Percentiles rank a stretch among this genome's conserved stretches.
These are phyloP conservation scores for Persicaria tinctoria DNA, from an alignment of 148 eudicot genomes.

Conservation along the genomic window DNA sequence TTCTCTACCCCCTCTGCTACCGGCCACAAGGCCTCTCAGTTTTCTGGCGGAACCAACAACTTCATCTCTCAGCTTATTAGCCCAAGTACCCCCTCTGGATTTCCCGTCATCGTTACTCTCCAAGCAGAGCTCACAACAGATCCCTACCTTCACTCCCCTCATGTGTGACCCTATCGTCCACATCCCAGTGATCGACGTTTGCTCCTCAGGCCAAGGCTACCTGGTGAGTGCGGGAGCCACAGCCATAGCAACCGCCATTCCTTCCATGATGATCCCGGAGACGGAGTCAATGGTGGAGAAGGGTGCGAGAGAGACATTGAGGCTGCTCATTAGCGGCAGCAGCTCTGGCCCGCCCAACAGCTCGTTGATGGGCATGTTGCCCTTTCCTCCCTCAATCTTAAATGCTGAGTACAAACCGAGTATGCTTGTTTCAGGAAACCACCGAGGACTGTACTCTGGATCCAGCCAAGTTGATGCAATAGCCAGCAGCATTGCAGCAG, in stretches of 20 bases:
- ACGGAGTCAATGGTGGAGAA: constrained; percentile 56
- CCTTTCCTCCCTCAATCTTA: constrained; percentile 36
- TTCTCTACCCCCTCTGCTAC: constrained; percentile 59
- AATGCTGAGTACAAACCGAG: constrained; percentile 29
- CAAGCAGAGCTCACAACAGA: constrained; percentile 47
- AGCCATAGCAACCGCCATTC: constrained; percentile 44
- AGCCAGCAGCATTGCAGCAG: constrained; percentile 24
- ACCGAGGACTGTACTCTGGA: constrained; percentile 68
- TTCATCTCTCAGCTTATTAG: constrained; percentile 32
- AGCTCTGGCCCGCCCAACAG: constrained; percentile 32
- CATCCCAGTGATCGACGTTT: constrained; percentile 71
- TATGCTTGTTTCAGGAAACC: constrained; percentile 45
- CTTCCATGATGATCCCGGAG: constrained; percentile 50
- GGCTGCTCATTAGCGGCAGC: constrained; percentile 53
- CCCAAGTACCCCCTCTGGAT: constrained; percentile 39
- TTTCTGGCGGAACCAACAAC: constrained; percentile 23
- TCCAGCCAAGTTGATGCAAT: constrained; percentile 44
- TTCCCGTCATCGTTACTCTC: constrained; percentile 49
- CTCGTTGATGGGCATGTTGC: constrained; percentile 36
- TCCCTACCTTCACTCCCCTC: constrained; percentile 65
- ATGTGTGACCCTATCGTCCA: constrained; percentile 89
- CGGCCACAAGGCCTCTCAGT: constrained; percentile 34
- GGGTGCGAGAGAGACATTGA: constrained; percentile 79
- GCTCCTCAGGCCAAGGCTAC: constrained; percentile 88
- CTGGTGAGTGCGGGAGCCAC: constrained; percentile 72